Evolutionary conservation across 352 stramenopile genomes (phyloP).

Genomic region (Pythium sukuiense): DNA sequence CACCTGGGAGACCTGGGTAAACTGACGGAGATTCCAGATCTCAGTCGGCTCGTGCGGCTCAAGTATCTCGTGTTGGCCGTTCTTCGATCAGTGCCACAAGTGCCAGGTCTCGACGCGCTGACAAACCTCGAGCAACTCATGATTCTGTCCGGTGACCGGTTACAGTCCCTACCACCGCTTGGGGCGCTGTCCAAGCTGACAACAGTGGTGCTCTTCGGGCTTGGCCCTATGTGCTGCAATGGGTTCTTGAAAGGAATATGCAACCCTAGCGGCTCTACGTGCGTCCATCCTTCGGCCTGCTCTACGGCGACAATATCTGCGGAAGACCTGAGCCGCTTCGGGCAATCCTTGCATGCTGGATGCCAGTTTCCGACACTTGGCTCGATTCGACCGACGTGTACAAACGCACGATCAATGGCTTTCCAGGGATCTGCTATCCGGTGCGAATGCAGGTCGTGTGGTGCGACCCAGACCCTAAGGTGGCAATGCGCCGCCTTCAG

Average conservation of each 20-base stretch:
- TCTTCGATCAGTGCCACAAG: slow-evolving; percentile 9
- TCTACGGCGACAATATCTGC: background rate
- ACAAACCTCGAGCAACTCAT: slow-evolving; percentile 10
- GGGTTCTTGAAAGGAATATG: background rate
- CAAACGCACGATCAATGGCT: background rate
- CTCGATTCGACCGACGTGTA: slow-evolving; percentile 1
- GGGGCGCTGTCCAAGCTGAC: slow-evolving; percentile 2
- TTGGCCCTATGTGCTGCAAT: slow-evolving; percentile 1
- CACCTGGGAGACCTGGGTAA: background rate
- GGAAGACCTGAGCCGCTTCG: background rate
- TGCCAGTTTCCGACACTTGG: background rate
- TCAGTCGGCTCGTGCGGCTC: slow-evolving; percentile 4
- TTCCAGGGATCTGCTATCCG: slow-evolving; percentile 16
- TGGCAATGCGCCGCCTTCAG: background rate
- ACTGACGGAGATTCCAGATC: background rate
- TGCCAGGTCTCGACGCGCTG: slow-evolving; percentile 16
- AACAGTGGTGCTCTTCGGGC: background rate
- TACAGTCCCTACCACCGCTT: slow-evolving; percentile 1
- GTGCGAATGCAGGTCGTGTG: background rate
- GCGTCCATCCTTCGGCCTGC: background rate
- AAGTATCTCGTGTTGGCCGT: slow-evolving; percentile 21
- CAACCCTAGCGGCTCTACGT: background rate
- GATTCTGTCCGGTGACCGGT: slow-evolving; percentile 11
- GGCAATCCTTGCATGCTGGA: background rate
- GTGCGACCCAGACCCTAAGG: background rate